Evolutionary conservation across 192 early-diverging fungal genomes (phyloP), one percentile per base, ranked within the genome.

Genomic region (Thoreauomyces humboldtii): DNA sequence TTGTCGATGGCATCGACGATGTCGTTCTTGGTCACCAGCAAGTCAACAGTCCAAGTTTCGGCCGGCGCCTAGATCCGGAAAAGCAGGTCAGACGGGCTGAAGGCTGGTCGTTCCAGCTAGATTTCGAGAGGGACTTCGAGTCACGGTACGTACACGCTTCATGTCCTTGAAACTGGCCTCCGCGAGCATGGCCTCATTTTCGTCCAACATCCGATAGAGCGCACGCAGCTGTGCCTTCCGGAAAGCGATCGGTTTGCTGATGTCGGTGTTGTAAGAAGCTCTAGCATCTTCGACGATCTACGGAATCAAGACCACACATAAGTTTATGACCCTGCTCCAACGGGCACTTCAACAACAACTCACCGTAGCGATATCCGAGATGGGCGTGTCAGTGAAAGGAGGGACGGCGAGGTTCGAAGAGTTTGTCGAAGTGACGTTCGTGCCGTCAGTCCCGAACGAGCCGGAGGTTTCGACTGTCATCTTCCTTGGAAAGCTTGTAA

Each of bases 91-190:
- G 17, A 0, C 3, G 54, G n/a, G 21, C 28, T 21, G 12, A 63
- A n/a, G 34, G 14, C 1, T 27, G 50, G 15, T 32, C 24, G 54
- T 14, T 11, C 31, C 11, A 6, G 24, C 9, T 9, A 57, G 34
- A 12, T 25, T n/a, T n/a, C n/a, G n/a, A n/a, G n/a, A n/a, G n/a
- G n/a, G n/a, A n/a, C n/a, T n/a, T n/a, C n/a, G n/a, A n/a, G n/a
- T n/a, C n/a, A n/a, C n/a, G n/a, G n/a, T n/a, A 14, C n/a, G n/a
- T 61, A 69, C 56, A n/a, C 55, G 42, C 19, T 46, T 21, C 60
- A 73, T 53, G 61, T 81, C 79, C 46, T 58, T 53, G 55, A 52
- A 47, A n/a, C 69, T 28, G 38, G 75, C 75, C 4, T 70, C 65
- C 9, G 5, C 9, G 28, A 81, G 34, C 7, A 37, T 41, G 45